Evolutionary conservation across 148 eudicot species (phyloP).

Genomic region (Chenopodium quinoa): DNA sequence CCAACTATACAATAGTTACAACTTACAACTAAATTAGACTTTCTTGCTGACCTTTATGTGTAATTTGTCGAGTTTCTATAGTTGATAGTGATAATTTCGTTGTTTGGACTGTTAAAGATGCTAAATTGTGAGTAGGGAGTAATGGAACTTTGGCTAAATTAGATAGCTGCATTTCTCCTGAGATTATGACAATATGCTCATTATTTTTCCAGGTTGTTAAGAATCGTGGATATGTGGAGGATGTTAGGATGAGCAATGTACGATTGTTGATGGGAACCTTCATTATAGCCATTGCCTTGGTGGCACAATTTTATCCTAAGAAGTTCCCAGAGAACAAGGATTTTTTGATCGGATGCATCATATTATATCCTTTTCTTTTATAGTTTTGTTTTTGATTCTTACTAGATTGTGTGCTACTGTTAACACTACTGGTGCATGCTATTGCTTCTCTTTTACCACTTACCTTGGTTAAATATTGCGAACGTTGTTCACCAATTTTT

Average conservation of each 20-base stretch:
- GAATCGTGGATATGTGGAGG: slow-evolving; percentile 68
- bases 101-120: background rate
- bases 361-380: slow-evolving; percentile 70
- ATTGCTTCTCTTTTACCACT: background rate
- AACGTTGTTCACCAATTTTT: background rate
- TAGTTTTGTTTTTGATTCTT: background rate
- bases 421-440: background rate
- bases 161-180: background rate
- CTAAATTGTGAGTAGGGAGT: background rate
- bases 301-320: slow-evolving; percentile 86
- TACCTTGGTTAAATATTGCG: background rate
- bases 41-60: background rate
- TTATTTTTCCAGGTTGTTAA: slow-evolving; percentile 51
- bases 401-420: background rate
- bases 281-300: slow-evolving; percentile 69
- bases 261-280: slow-evolving; percentile 66
- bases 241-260: slow-evolving; percentile 82
- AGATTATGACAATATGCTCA: background rate
- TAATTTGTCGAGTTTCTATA: background rate
- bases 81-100: background rate
- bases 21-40: background rate
- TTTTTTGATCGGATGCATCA: slow-evolving; percentile 70
- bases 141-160: background rate
- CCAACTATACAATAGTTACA: background rate
- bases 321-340: slow-evolving; percentile 74